These are phyloP conservation scores for Calvatia gigantea DNA, from an alignment of 768 basidiomycete species.

Conservation along the genomic window DNA sequence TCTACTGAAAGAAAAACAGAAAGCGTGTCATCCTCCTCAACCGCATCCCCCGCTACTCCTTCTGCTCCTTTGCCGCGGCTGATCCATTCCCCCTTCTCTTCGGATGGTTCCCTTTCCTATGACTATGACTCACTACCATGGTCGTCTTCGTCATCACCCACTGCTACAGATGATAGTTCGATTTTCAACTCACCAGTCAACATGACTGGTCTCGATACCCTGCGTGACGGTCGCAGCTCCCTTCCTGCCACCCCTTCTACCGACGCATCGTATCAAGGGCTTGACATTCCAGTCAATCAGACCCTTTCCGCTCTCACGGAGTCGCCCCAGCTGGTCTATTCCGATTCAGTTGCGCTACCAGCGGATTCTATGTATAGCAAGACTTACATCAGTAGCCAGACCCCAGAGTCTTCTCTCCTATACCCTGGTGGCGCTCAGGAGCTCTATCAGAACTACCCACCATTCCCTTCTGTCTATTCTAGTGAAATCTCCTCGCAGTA, in stretches of 20 bases:
- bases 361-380: constrained; percentile 13
- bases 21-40: constrained; percentile 40
- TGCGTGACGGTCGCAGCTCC: constrained; percentile 17
- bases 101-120: constrained; percentile 15
- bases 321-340: constrained; percentile 24
- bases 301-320: constrained; percentile 28
- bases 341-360: constrained; percentile 15
- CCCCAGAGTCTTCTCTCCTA: constrained; percentile 1
- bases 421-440: constrained; percentile 7
- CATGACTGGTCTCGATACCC: constrained; percentile 7
- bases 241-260: constrained; percentile 24
- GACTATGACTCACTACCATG: constrained; percentile 21
- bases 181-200: constrained; percentile 20
- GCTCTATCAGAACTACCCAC: constrained; percentile 18
- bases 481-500: constrained; percentile 30
- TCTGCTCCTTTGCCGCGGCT: constrained; percentile 20
- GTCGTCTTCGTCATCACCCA: constrained; percentile 31
- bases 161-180: constrained; percentile 25
- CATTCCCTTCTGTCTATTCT: constrained; percentile 25
- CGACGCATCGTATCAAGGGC: constrained; percentile 26
- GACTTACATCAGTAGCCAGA: constrained; percentile 9
- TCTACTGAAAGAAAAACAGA: constrained; percentile 29
- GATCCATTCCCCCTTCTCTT: constrained; percentile 11
- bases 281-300: constrained; percentile 31
- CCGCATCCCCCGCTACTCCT: constrained; percentile 36